Percentiles rank a stretch among this genome's conserved stretches.
Evolutionary conservation across 768 basidiomycete genomes (phyloP).

Genomic region (Postia placenta): DNA sequence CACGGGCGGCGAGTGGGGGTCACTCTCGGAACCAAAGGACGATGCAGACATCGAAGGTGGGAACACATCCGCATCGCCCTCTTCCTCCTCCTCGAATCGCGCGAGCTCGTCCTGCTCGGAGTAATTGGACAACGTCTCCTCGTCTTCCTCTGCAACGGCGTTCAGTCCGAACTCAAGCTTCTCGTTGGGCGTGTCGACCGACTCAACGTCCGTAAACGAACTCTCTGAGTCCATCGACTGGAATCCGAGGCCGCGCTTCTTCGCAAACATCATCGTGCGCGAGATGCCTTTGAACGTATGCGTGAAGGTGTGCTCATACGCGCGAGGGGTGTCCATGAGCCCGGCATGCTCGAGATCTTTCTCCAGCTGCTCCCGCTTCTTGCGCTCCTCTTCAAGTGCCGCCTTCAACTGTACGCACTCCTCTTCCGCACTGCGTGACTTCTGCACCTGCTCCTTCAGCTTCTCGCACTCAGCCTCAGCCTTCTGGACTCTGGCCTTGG

Average conservation of each 20-base stretch:
- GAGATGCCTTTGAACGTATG: conserved; percentile 14
- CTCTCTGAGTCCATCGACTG: conserved; percentile 60
- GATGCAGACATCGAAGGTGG: conserved; percentile 25
- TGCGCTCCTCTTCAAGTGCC: conserved; percentile 12
- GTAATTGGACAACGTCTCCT: conserved; percentile 25
- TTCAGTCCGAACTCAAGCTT: conserved; percentile 34
- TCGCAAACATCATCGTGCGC: conserved; percentile 26
- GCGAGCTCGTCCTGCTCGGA: conserved; percentile 53
- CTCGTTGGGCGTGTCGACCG: conserved; percentile 29
- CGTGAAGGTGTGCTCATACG: conserved; percentile 22
- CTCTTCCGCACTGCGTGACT: conserved; percentile 22
- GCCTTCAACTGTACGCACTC: conserved; percentile 31
- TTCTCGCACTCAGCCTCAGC: conserved; percentile 33
- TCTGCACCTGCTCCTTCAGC: conserved; percentile 25
- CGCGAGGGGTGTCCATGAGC: conserved; percentile 36
- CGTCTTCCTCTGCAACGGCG: conserved; percentile 48
- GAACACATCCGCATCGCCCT: conserved; percentile 53
- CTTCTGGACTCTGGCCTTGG: conserved; percentile 20
- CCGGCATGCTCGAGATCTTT: conserved; percentile 41
- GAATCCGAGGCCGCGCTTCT: conserved; percentile 41
- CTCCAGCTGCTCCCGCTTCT: conserved; percentile 43
- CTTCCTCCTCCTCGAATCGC: conserved; percentile 68
- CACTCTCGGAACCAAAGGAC: conserved; percentile 22
- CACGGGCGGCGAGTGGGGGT: conserved; percentile 24
- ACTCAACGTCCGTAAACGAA: conserved; percentile 67